Conservation (phyloP, 1,139 yeast species). For the Suhomyces choctaworum region DNA sequence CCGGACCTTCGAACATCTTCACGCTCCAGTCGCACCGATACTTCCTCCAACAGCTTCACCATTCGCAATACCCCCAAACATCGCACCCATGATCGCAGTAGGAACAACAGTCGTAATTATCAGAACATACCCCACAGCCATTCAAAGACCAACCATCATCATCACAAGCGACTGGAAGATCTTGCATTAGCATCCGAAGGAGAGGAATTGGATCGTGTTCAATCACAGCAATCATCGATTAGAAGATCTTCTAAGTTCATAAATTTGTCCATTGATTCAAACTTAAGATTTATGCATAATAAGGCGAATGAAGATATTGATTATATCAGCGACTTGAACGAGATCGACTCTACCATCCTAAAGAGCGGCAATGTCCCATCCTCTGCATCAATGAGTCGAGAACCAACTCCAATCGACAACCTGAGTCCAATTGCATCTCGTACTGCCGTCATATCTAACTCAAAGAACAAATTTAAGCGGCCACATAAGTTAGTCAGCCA, state of each 20-base stretch:
- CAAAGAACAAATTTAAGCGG: constrained; percentile 43
- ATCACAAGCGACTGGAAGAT: constrained; percentile 12
- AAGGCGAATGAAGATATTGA: constrained; percentile 24
- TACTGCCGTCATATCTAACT: constrained; percentile 15
- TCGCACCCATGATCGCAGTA: background rate
- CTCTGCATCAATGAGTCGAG: constrained; percentile 14
- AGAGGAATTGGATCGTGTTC: constrained; percentile 23
- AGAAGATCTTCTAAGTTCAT: constrained; percentile 49
- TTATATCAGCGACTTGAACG: constrained; percentile 31
- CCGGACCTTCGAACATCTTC: background rate
- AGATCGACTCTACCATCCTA: constrained; percentile 25
- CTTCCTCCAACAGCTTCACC: background rate
- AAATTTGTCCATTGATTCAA: constrained; percentile 46
- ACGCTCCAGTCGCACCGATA: background rate
- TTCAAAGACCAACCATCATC: constrained; percentile 4
- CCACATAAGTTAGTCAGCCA: constrained; percentile 50
- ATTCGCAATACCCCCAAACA: constrained; percentile 1
- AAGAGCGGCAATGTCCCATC: constrained; percentile 6
- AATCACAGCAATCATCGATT: constrained; percentile 31
- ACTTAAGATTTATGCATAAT: constrained; percentile 17
- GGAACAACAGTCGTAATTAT: constrained; percentile 4
- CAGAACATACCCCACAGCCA: constrained; percentile 1
- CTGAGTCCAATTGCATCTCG: constrained; percentile 20
- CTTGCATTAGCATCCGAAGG: constrained; percentile 13
- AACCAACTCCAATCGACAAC: constrained; percentile 22